A percentile compares a stretch with the other conserved stretches of the same genome.
Conservation (phyloP, 164 flowering plant genomes). For the Dillenia suffruticosa region DNA sequence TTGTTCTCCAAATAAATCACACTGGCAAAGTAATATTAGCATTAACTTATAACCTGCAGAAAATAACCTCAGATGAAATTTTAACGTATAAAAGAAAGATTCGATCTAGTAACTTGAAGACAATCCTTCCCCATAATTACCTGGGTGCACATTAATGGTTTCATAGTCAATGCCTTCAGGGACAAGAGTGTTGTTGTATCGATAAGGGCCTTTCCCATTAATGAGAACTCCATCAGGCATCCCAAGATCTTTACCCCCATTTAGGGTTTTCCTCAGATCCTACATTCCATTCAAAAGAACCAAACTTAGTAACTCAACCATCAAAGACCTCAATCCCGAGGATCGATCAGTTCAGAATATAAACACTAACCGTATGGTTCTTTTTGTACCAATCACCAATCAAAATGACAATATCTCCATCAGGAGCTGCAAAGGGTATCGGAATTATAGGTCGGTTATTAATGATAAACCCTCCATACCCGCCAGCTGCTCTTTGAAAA, state of each 20-base stretch:
- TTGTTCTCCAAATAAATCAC: no score
- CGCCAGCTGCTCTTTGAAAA: slow-evolving; percentile 92
- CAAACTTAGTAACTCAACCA: not conserved
- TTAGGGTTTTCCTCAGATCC: slow-evolving; percentile 74
- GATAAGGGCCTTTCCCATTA: slow-evolving; percentile 94
- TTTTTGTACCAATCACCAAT: slow-evolving; percentile 92
- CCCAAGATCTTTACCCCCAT: slow-evolving; percentile 77
- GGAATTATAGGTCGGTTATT: slow-evolving; percentile 67
- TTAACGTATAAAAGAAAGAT: no score
- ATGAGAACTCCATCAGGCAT: slow-evolving; percentile 98
- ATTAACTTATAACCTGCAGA: no score
- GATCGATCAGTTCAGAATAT: not conserved
- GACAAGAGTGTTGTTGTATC: slow-evolving; percentile 79
- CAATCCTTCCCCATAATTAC: slow-evolving; percentile 24
- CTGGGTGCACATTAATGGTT: slow-evolving; percentile 72
- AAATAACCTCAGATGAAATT: no score
- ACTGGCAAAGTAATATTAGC: no score
- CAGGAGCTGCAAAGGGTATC: slow-evolving; percentile 73
- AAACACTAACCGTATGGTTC: slow-evolving; percentile 77
- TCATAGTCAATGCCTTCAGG: slow-evolving; percentile 82
- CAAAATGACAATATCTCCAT: slow-evolving; percentile 66
- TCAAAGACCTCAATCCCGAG: not conserved
- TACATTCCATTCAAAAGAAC: slow-evolving; percentile 17
- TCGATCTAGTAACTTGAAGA: no score
- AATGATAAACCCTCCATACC: slow-evolving; percentile 73